A percentile compares a stretch with the other conserved stretches of the same genome.
These are phyloP conservation scores for Coemansia sp. DNA, from an alignment of 192 early-diverging fungal genomes.

Conservation along the genomic window DNA sequence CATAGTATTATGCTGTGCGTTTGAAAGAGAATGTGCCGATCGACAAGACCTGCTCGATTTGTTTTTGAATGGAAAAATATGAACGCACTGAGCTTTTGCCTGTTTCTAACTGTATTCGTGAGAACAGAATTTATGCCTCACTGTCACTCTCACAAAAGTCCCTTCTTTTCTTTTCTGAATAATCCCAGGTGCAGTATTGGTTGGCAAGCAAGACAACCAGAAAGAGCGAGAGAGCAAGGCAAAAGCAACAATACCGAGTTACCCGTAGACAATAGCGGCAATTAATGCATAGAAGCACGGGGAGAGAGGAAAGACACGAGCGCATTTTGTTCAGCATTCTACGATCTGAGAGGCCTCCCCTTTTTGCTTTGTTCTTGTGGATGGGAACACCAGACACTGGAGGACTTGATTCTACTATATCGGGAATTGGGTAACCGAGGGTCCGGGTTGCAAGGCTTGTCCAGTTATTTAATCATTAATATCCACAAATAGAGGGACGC, in stretches of 20 bases:
- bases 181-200: background rate
- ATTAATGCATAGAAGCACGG: background rate
- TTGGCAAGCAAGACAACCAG: background rate
- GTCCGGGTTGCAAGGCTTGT: background rate
- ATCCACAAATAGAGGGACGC: background rate
- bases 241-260: background rate
- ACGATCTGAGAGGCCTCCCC: background rate
- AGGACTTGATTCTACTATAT: background rate
- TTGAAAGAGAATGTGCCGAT: no score
- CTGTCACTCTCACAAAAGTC: background rate
- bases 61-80: background rate
- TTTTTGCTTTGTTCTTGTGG: background rate
- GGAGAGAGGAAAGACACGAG: no score
- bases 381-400: background rate
- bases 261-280: background rate
- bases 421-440: background rate
- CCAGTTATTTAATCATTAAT: background rate
- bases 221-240: no score
- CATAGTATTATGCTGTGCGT: no score
- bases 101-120: background rate
- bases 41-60: background rate
- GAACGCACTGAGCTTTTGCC: background rate
- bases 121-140: background rate
- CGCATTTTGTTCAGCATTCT: background rate
- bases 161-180: background rate